Evolutionary conservation across 306 rosid genomes (phyloP).

Genomic region (Biancaea sappan): DNA sequence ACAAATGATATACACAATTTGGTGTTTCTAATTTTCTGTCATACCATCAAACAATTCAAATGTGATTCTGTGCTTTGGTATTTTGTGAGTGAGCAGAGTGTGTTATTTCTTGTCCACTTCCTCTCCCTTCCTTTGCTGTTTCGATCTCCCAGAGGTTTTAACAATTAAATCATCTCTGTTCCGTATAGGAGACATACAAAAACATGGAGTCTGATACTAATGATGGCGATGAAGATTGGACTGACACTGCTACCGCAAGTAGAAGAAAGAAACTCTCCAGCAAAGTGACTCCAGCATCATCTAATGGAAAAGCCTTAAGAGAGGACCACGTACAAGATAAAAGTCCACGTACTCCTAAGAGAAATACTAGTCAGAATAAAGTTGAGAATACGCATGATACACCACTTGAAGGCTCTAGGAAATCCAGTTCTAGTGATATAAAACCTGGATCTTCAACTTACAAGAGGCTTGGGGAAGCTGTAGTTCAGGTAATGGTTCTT

Average conservation of each 20-base stretch:
- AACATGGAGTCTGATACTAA: constrained; percentile 60
- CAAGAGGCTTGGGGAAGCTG: constrained; percentile 69
- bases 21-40: background rate
- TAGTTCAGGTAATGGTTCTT: constrained; percentile 62
- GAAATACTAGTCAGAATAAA: constrained; percentile 41
- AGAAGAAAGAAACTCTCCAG: constrained; percentile 37
- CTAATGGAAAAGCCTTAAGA: constrained; percentile 47
- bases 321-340: constrained; percentile 15
- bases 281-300: constrained; percentile 38
- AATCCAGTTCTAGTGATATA: constrained; percentile 49
- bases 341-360: constrained; percentile 38
- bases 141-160: constrained; percentile 23
- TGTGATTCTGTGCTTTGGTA: background rate
- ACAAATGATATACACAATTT: background rate
- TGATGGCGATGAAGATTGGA: constrained; percentile 81
- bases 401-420: constrained; percentile 45
- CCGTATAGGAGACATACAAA: constrained; percentile 69
- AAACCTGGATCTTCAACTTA: constrained; percentile 45
- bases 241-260: constrained; percentile 42
- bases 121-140: constrained; percentile 1
- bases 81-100: background rate
- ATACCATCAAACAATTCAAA: background rate
- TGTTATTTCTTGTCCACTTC: constrained; percentile 8
- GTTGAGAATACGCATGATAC: constrained; percentile 45
- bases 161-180: constrained; percentile 27